A percentile compares a stretch with the other conserved stretches of the same genome.
These are phyloP conservation scores for Talinum fruticosum DNA, from an alignment of 148 eudicot genomes.

Conservation along the genomic window DNA sequence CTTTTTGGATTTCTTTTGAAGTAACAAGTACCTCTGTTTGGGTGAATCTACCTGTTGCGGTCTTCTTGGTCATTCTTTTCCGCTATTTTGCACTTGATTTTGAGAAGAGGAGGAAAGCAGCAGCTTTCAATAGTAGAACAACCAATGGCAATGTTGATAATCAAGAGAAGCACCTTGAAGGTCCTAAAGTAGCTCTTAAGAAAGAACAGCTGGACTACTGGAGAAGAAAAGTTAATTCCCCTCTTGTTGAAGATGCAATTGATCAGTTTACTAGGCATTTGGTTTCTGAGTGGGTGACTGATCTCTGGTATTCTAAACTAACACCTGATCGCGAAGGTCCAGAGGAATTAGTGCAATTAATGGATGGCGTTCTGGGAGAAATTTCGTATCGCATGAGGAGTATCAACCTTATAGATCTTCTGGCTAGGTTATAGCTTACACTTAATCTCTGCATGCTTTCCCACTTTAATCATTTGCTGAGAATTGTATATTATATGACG, in stretches of 20 bases:
- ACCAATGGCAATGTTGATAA: constrained; percentile 33
- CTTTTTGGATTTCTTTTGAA: constrained; percentile 33
- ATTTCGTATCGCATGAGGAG: constrained; percentile 74
- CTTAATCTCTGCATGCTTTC: constrained; percentile 16
- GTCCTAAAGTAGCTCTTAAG: constrained; percentile 35
- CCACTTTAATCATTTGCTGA: not conserved
- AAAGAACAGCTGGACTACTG: constrained; percentile 46
- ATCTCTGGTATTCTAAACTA: constrained; percentile 88
- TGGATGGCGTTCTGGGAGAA: constrained; percentile 83
- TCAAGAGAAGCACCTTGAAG: constrained; percentile 45
- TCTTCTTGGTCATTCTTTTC: constrained; percentile 50
- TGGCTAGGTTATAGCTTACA: constrained; percentile 60
- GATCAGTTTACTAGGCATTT: constrained; percentile 83
- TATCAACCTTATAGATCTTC: constrained; percentile 80
- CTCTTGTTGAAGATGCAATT: constrained; percentile 84
- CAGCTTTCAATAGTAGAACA: constrained; percentile 60
- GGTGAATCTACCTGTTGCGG: constrained; percentile 89
- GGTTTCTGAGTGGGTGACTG: constrained; percentile 95
- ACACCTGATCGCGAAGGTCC: constrained; percentile 94
- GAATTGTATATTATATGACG: constrained; percentile 19
- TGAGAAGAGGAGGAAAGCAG: constrained; percentile 79
- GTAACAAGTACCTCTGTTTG: constrained; percentile 96
- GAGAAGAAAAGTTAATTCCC: constrained; percentile 86
- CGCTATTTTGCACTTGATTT: constrained; percentile 79
- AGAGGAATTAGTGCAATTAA: constrained; percentile 80